These are phyloP conservation scores for Nyssa sinensis DNA, from an alignment of 148 eudicot genomes.

Conservation along the genomic window DNA sequence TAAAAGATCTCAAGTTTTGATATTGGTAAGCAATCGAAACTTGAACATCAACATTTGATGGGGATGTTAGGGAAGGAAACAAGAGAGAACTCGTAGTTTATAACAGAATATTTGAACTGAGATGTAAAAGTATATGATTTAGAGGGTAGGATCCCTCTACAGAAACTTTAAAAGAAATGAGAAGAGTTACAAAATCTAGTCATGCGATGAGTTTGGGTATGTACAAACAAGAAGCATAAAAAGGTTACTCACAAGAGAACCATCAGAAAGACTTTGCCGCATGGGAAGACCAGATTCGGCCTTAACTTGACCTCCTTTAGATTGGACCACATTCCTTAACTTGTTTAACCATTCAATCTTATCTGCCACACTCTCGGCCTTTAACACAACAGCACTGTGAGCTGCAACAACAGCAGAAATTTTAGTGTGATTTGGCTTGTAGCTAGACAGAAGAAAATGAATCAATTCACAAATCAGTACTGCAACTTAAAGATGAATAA, in stretches of 20 bases:
- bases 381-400: conserved; percentile 85
- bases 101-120: neutral
- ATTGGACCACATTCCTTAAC: conserved; percentile 57
- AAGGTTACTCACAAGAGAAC: conserved; percentile 75
- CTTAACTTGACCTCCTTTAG: conserved; percentile 67
- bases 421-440: conserved; percentile 4
- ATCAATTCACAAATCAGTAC: neutral
- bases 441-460: conserved; percentile 6
- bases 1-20: neutral
- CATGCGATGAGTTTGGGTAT: too few species aligned
- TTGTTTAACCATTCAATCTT: conserved; percentile 91
- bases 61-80: neutral
- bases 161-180: neutral
- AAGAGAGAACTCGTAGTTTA: neutral
- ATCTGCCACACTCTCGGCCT: conserved; percentile 86
- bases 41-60: neutral
- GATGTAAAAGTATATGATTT: neutral
- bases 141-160: neutral
- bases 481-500: conserved; percentile 1
- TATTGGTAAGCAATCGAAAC: neutral
- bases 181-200: neutral
- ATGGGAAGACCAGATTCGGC: conserved; percentile 61
- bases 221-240: neutral
- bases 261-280: conserved; percentile 90
- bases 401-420: conserved; percentile 52